These are phyloP conservation scores for Emericellopsis terricola DNA, from an alignment of 495 filamentous ascomycete genomes.

Conservation along the genomic window DNA sequence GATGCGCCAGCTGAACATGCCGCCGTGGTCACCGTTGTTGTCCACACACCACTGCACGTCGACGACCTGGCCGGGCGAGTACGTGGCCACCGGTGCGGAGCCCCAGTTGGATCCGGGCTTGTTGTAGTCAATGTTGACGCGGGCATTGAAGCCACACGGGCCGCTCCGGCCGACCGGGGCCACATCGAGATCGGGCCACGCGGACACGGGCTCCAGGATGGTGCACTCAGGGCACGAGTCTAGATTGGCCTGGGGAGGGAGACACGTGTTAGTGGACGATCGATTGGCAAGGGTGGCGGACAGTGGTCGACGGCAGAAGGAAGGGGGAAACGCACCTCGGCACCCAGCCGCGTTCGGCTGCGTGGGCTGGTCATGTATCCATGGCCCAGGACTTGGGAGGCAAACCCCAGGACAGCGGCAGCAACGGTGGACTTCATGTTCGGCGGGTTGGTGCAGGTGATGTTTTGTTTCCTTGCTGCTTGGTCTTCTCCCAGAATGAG, in stretches of 20 bases:
- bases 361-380: background rate
- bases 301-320: too few species aligned
- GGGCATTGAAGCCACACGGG: slow-evolving; percentile 37
- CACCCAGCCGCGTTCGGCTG: background rate
- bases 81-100: slow-evolving; percentile 21
- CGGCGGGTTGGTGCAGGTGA: too few species aligned
- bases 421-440: background rate
- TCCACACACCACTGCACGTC: slow-evolving; percentile 40
- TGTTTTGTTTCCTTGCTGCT: too few species aligned
- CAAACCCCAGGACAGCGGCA: background rate
- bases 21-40: slow-evolving; percentile 40
- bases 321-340: background rate
- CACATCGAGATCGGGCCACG: slow-evolving; percentile 30
- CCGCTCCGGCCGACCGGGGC: slow-evolving; percentile 32
- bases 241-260: slow-evolving; percentile 28
- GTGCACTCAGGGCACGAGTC: slow-evolving; percentile 38
- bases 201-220: slow-evolving; percentile 35
- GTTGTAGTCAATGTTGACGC: slow-evolving; percentile 38
- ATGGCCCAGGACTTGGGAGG: background rate
- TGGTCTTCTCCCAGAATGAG: too few species aligned
- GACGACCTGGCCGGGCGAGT: slow-evolving; percentile 24
- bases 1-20: slow-evolving; percentile 40
- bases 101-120: slow-evolving; percentile 27
- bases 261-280: background rate
- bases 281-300: background rate